Evolutionary conservation across 306 rosid genomes (phyloP), one percentile per base, ranked within the genome.

Genomic region (Hippophae tibetana): DNA sequence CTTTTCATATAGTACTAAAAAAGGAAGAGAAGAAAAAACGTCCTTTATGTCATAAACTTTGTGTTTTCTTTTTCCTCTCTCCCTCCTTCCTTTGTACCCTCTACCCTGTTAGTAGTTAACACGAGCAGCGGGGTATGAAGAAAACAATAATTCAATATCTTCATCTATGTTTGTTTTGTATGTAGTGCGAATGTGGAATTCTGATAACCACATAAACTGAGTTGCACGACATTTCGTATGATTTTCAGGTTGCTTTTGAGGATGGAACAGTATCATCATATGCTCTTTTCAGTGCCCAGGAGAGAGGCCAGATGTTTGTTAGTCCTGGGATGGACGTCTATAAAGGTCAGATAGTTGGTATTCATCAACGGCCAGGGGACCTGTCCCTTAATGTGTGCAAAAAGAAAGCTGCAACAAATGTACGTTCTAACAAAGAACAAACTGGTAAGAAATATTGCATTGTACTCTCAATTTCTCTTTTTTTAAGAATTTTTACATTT

Each of bases 351-450:
- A 81, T 92, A 56, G 74, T 92, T 43, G 99, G 99, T 54, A 92
- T 92, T 69, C 99, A 92, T 80, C 99, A 92, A 81, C 85, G 99
- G 47, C 78, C 93, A 43, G 96, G 99, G 54, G 99, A 92, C 77
- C 78, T 92, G 68, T 50, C 89, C 31, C 90, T 92, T 66, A 92
- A 92, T 44, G 96, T 92, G 54, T 92, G 99, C 81, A 92, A 92
- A 82, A 92, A 81, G 75, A 92, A 92, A 67, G 99, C 99, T 52
- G 99, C 99, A 42, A 92, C 99, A 38, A 92, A 92, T 65, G 45
- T 92, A 12, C 96, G 99, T 18, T 92, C 99, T 64, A 92, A 92
- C 81, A 92, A 92, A 81, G 99, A 92, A 70, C 74, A 58, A 70
- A 62, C 99, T 74, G 99, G 99, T 87, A 59, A 81, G 78, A 71